A percentile compares a stretch with the other conserved stretches of the same genome.
Evolutionary conservation across 768 basidiomycete species (phyloP).

Genomic region (Mycena filopes): DNA sequence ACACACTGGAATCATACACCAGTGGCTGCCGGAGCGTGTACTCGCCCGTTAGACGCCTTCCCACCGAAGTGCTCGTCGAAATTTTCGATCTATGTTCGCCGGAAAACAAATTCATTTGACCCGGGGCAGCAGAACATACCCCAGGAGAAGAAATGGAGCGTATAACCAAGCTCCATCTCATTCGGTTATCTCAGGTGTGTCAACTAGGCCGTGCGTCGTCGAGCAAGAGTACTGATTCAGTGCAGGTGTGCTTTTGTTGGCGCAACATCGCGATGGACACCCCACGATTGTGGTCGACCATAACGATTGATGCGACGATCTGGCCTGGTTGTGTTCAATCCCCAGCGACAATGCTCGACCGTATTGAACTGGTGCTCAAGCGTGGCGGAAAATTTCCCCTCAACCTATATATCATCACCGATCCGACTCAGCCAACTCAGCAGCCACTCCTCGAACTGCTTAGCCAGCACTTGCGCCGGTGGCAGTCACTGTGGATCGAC

Average conservation of each 20-base stretch:
- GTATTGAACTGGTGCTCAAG: not conserved
- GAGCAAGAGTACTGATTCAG: not conserved
- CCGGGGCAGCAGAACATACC: not conserved
- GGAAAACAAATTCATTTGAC: too few species aligned
- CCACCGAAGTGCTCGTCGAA: conserved; percentile 2
- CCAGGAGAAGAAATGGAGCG: conserved; percentile 1
- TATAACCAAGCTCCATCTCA: conserved; percentile 1
- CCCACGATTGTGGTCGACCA: conserved; percentile 10
- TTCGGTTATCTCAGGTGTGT: conserved; percentile 3
- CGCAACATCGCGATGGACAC: conserved; percentile 4
- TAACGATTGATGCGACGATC: not conserved
- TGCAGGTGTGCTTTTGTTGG: conserved; percentile 21
- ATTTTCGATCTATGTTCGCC: conserved; percentile 11
- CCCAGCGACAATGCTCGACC: not conserved
- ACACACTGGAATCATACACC: not conserved
- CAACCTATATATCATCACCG: not conserved
- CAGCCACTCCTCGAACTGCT: conserved; percentile 1
- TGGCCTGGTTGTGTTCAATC: not conserved
- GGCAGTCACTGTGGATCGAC: not conserved
- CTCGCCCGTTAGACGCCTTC: conserved; percentile 2
- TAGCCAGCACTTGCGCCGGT: not conserved
- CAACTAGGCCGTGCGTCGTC: not conserved
- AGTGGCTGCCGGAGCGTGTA: not conserved
- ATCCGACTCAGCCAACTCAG: not conserved
- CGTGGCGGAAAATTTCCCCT: conserved; percentile 1